Conservation (phyloP, 176 grass and related monocot species). For the Tillandsia fasciculata region DNA sequence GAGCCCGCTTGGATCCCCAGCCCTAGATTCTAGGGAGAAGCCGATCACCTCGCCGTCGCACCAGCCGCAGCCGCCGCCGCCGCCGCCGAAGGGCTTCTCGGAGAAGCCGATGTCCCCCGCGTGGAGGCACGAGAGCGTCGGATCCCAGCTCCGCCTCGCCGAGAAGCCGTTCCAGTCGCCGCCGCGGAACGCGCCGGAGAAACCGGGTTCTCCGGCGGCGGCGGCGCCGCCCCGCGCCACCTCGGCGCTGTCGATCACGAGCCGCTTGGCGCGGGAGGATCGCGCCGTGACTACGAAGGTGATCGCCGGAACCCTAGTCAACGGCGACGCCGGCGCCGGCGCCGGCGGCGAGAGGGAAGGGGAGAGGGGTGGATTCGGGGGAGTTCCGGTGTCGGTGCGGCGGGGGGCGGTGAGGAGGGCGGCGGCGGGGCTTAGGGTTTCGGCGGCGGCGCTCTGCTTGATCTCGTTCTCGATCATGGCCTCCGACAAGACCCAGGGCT, state of each 20-base stretch:
- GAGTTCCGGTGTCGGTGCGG: slow-evolving; percentile 28
- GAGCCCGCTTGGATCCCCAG: too few species aligned
- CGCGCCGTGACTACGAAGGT: slow-evolving; percentile 19
- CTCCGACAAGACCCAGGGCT: slow-evolving; percentile 56
- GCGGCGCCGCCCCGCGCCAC: slow-evolving; percentile 1
- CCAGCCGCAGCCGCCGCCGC: slow-evolving; percentile 23
- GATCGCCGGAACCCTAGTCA: neutral
- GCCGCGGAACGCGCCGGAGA: neutral
- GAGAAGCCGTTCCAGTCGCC: slow-evolving; percentile 24
- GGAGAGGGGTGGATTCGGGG: neutral
- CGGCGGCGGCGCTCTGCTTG: slow-evolving; percentile 52
- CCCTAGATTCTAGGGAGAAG: too few species aligned
- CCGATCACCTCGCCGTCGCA: slow-evolving; percentile 8
- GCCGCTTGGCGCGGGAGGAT: neutral
- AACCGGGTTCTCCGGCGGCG: neutral
- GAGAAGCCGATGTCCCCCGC: neutral
- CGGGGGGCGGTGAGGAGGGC: slow-evolving; percentile 25
- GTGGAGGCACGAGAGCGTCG: slow-evolving; percentile 11
- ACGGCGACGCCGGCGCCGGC: neutral
- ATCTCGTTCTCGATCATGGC: slow-evolving; percentile 65
- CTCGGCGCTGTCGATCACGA: slow-evolving; percentile 20
- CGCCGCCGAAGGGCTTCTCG: slow-evolving; percentile 16
- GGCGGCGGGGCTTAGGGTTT: slow-evolving; percentile 55
- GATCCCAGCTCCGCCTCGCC: slow-evolving; percentile 25
- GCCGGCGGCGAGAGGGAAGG: slow-evolving; percentile 3